phyloP scores from a whole-genome alignment of 2,329 filamentous ascomycete species.

The Fusarium miscanthi region DNA sequence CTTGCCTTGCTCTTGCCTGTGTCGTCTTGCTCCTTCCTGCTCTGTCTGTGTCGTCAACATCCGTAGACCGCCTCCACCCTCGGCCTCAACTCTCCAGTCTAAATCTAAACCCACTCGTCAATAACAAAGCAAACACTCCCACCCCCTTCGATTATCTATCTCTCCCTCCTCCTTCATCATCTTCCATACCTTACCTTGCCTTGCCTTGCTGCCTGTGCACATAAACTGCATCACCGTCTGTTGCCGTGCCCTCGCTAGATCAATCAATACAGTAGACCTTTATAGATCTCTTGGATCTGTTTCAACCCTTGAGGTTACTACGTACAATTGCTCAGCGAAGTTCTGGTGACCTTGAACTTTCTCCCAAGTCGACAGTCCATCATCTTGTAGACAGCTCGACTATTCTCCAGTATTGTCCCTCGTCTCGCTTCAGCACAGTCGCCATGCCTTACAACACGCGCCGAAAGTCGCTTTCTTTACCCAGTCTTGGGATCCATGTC shows the following conservation, averaged over 20 bases:
- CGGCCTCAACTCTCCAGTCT: slow-evolving; percentile 34
- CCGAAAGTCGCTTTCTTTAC: slow-evolving; percentile 93
- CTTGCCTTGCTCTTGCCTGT: slow-evolving; percentile 36
- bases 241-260: slow-evolving; percentile 28
- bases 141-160: slow-evolving; percentile 30
- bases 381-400: slow-evolving; percentile 28
- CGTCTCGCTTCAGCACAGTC: slow-evolving; percentile 22
- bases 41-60: slow-evolving; percentile 38
- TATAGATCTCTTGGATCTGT: slow-evolving; percentile 32
- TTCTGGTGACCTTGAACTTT: slow-evolving; percentile 27
- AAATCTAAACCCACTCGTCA: slow-evolving; percentile 31
- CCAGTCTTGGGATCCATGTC: slow-evolving; percentile 91
- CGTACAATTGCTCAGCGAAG: slow-evolving; percentile 33
- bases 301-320: slow-evolving; percentile 27
- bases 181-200: background rate
- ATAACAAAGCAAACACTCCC: slow-evolving; percentile 42
- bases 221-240: slow-evolving; percentile 16
- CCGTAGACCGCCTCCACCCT: slow-evolving; percentile 46
- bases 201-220: slow-evolving; percentile 5
- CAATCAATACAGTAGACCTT: slow-evolving; percentile 23
- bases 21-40: slow-evolving; percentile 15
- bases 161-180: slow-evolving; percentile 23
- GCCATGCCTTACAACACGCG: slow-evolving; percentile 95
- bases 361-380: slow-evolving; percentile 31
- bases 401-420: slow-evolving; percentile 8